Evolutionary conservation across 179 eudicot genomes (phyloP).

Genomic region (Gypsophila paniculata): DNA sequence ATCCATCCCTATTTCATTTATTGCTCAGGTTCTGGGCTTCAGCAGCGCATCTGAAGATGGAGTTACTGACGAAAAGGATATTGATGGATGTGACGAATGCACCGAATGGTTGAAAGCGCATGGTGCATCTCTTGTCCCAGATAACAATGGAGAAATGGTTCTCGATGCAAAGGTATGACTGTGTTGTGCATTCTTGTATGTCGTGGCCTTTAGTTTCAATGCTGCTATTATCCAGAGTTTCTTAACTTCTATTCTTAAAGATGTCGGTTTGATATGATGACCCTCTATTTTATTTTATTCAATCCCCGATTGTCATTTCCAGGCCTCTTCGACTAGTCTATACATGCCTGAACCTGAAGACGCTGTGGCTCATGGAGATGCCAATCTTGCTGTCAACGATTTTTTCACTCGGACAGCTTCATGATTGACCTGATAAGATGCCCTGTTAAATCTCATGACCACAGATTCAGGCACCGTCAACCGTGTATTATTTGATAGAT

Average conservation of each 20-base stretch:
- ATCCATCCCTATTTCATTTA: constrained; percentile 65
- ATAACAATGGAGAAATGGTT: constrained; percentile 60
- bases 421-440: constrained; percentile 20
- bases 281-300: constrained; percentile 1
- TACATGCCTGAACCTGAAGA: constrained; percentile 95
- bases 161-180: constrained; percentile 80
- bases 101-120: constrained; percentile 91
- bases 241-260: not conserved
- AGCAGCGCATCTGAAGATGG: constrained; percentile 39
- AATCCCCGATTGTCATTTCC: constrained; percentile 16
- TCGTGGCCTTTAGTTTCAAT: not conserved
- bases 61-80: constrained; percentile 47
- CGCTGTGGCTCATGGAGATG: constrained; percentile 92
- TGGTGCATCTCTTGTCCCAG: constrained; percentile 69
- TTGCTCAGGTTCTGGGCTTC: constrained; percentile 79
- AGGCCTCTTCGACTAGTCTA: constrained; percentile 73
- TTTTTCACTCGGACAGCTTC: constrained; percentile 63
- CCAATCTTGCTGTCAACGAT: constrained; percentile 85
- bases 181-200: not conserved
- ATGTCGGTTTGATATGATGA: not conserved
- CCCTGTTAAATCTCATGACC: not conserved
- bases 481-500: not conserved
- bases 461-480: not conserved
- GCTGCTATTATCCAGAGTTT: not conserved
- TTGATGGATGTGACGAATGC: constrained; percentile 76